Conservation (phyloP, 2,329 filamentous ascomycete species). For the Berkeleyomyces rouxiae region DNA sequence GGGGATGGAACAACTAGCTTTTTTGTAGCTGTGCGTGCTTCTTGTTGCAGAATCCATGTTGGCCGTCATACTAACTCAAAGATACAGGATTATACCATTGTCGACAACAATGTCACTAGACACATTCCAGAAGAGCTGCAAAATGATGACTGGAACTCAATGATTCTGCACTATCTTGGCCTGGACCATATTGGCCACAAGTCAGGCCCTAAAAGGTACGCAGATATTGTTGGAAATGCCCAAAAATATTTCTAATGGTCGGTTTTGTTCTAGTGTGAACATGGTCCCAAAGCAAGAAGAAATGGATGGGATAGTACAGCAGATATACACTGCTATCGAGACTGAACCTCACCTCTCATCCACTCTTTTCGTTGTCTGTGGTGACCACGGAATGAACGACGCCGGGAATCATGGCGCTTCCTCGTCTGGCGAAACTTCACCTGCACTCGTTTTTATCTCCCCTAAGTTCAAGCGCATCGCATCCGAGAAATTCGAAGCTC, state of each 20-base stretch:
- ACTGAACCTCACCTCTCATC: conserved; percentile 52
- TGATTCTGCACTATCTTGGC: conserved; percentile 91
- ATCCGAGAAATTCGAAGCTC: conserved; percentile 28
- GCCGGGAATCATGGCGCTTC: conserved; percentile 94
- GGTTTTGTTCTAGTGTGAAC: conserved; percentile 44
- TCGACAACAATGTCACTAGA: conserved; percentile 92
- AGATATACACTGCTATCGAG: conserved; percentile 63
- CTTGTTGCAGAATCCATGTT: background rate
- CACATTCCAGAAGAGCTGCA: conserved; percentile 64
- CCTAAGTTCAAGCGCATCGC: conserved; percentile 52
- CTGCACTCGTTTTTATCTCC: conserved; percentile 79
- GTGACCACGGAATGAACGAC: conserved; percentile 99
- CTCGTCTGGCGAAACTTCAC: conserved; percentile 82
- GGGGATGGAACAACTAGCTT: conserved; percentile 92
- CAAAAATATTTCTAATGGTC: background rate
- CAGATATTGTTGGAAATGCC: background rate
- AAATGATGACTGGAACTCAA: conserved; percentile 71
- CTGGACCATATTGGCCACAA: conserved; percentile 98
- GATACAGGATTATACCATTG: conserved; percentile 84
- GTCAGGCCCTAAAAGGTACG: conserved; percentile 64
- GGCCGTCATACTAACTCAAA: background rate
- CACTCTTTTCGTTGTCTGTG: conserved; percentile 70
- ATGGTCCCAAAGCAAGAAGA: conserved; percentile 89
- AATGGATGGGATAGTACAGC: conserved; percentile 71
- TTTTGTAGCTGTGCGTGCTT: conserved; percentile 70